Base-by-base conservation (phyloP, 495 filamentous ascomycete genomes). In the Cryomyces antarcticus region DNA sequence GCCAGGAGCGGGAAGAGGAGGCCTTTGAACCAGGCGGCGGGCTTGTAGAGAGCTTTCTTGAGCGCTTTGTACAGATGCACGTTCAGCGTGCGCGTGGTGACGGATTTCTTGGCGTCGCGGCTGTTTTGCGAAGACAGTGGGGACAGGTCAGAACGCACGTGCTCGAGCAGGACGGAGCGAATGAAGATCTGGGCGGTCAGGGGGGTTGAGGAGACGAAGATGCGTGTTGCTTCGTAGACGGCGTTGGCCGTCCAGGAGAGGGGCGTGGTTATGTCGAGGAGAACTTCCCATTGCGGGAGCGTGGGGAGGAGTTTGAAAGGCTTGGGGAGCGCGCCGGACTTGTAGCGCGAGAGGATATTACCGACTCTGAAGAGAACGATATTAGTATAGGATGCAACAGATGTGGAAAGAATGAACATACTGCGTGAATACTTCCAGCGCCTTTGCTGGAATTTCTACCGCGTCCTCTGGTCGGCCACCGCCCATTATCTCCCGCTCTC, bases 241-340 rank as follows among this genome's bases (percentile, higher is more conserved):
- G 80, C 80, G 54, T 96, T 85, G 12, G 85, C 70, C 0, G 86
- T 89, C 89, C 88, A 94, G 48, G 69, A 67, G 44, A 84, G 78
- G 7, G 86, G 85, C 4, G 71, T 71, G 10, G 85, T 92, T 46
- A 89, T 73, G 43, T 73, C 66, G 49, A 94, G 72, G 36, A 95
- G 80, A 13, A 80, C 81, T 49, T 84, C 80, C 82, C 84, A 93
- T 51, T 85, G 75, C 3, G 85, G 85, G 6, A 96, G 72, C 4
- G 83, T 81, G 0, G 92, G 89, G 30, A 99, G 71, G 46, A 96
- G 82, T 61, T 96, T 96, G 71, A 99, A 92, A 1, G 87, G 88
- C 60, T 96, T 96, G 9, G 89, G 92, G 27, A 96, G 71, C 49
- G 84, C 84, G 17, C 89, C 89, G 7, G 84, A 89, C 56, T 93